Base-by-base conservation (phyloP, 2,329 filamentous ascomycete species). In the Leptosphaerulina australis region DNA sequence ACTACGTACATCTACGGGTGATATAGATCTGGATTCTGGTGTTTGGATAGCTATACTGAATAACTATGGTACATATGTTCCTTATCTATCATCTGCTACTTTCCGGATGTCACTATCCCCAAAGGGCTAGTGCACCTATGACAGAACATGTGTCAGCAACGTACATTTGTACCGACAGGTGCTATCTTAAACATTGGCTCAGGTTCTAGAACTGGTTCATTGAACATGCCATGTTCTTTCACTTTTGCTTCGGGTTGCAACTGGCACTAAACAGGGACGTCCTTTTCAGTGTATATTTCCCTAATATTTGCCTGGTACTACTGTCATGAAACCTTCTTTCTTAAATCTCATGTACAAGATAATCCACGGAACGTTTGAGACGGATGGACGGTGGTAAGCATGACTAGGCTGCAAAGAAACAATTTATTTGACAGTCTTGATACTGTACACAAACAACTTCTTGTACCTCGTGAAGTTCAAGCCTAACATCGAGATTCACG, bases 271-370 rank as follows among this genome's bases (percentile, higher is more conserved):
- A 62, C 45, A 9, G 67, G 68, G 12, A 59, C 59, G 36, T 68
- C 60, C 30, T 62, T 51, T 18, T 64, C 50, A 1, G 50, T 48
- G 34, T 70, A 53, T 7, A 70, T 63, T 5, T 41, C 53, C 11
- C 69, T 56, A 24, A 64, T 62, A 2, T 67, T 70, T 11, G 64
- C 71, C 44, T 71, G 70, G 34, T 71, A 67, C 15, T 65, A 49
- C 30, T 66, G 55, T 18, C 67, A 58, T 1, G 34, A 60, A 5
- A 54, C 50, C 1, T 21, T 71, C 68, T 44, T 66, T 70, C 49
- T 64, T 53, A 47, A 64, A 74, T 45, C 74, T 74, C 66, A 77
- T 79, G 28, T 4, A 30, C 5, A n/a, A 8, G 9, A 14, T 25
- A n/a, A 9, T 29, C 11, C 10, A 20, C 9, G 15, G 10, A 8